Evolutionary conservation across 2,329 filamentous ascomycete genomes (phyloP), one percentile per base, ranked within the genome.

Genomic region (Aschersonia sp.): DNA sequence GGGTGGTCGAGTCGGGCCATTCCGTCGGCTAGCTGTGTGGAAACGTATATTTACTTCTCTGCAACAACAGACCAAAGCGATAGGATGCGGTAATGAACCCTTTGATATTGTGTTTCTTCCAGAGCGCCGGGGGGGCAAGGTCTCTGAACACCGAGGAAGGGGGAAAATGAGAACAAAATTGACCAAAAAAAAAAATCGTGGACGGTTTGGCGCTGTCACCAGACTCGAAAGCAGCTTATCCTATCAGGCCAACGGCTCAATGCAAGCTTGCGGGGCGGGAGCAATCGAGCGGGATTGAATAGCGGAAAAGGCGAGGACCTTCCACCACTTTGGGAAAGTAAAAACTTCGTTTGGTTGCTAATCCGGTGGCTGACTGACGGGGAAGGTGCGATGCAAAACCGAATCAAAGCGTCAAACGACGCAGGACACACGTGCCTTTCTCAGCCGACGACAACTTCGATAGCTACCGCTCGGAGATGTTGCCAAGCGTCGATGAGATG

Each of bases 1-100:
- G 44, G n/a, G 41, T 50, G 32, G 41, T 46, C 41, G 41, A 31
- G 9, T 39, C 41, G 55, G 45, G 47, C 48, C 58, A 55, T 63
- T 67, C 45, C 42, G 42, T 47, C 45, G 47, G 43, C 47, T 52
- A 41, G 41, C 44, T 32, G 30, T 6, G 32, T 41, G 41, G 12
- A 44, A 41, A 48, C 44, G 48, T 49, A 49, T 52, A 45, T 52
- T 42, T 14, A 12, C 9, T 12, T 39, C 35, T 22, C 4, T 22
- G 22, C 22, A 22, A 22, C 22, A 4, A 22, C 22, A 22, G 22
- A 22, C 22, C 22, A 22, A 22, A 22, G 22, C 22, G 22, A 22
- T 22, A 22, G 22, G 4, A 22, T 22, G 22, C 22, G 22, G 22
- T 22, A 22, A 22, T 22, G 4, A 22, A 22, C 22, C 22, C 22